Evolutionary conservation across 192 early-diverging fungal genomes (phyloP), one percentile per base, ranked within the genome.

Genomic region (Entomortierella beljakovae): DNA sequence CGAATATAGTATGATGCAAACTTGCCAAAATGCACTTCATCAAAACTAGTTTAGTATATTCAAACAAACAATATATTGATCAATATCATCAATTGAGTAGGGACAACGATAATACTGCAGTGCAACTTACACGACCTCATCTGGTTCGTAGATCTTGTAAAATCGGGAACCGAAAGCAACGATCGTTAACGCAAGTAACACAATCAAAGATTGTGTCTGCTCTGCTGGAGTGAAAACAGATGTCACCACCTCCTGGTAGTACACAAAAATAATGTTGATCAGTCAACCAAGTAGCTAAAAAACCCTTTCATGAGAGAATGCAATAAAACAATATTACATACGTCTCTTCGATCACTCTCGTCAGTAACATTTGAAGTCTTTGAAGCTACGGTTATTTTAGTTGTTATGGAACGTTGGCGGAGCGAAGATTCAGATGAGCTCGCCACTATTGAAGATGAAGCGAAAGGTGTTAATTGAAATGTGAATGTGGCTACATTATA

Each of bases 21-120:
- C 80, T 99, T 99, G 55, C 98, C 98, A 87, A 99, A 99, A 80
- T 99, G 98, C 10, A 98, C 97, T 72, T 99, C 98, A 80, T 99
- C 98, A 80, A 99, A 99, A 0, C 93, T 94, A 62, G 15, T 1
- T 20, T 28, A 6, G n/a, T 3, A 34, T 31, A 34, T n/a, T n/a
- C n/a, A n/a, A n/a, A 6, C 8, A 57, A 20, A 34, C 28, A 34
- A 13, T 20, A 31, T 4, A 57, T 6, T 16, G 9, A 28, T 2
- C n/a, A n/a, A 40, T 40, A 37, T 26, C 2, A 26, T 53, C 23
- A 29, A 53, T 10, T 3, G 51, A 53, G 9, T 20, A 18, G 32
- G 9, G 32, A 8, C 13, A 57, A 18, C 28, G 20, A 33, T 43
- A 2, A 43, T 22, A 29, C 2, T 10, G 28, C 3, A 6, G 26